These are phyloP conservation scores for Beauveria asiatica DNA, from an alignment of 2,329 filamentous ascomycete species.

Conservation along the genomic window DNA sequence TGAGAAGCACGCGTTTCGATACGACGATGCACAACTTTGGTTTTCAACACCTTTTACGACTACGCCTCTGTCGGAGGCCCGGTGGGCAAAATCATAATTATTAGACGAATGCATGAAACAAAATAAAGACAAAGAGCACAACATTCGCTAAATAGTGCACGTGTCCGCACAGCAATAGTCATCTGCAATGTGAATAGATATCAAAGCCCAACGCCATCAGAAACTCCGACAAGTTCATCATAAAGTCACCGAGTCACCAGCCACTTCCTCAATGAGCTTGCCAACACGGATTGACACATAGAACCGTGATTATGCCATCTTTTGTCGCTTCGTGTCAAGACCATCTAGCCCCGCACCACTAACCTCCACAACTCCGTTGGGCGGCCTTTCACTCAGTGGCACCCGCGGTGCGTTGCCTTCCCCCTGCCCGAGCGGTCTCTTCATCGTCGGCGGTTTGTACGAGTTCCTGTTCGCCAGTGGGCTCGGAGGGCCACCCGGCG, in stretches of 20 bases:
- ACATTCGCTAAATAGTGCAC: conserved; percentile 1
- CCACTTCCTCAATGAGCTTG: neutral
- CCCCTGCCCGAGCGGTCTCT: conserved; percentile 30
- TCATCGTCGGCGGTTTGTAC: conserved; percentile 53
- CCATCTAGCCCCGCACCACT: conserved; percentile 19
- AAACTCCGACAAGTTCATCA: conserved; percentile 3
- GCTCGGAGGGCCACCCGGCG: conserved; percentile 44
- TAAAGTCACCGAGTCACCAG: neutral
- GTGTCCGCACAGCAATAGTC: neutral
- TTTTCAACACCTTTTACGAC: no score
- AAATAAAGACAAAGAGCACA: neutral
- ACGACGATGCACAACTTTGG: neutral
- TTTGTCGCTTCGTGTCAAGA: conserved; percentile 45
- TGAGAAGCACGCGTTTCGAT: neutral
- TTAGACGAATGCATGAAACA: no score
- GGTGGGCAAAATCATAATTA: no score
- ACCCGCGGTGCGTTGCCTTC: conserved; percentile 27
- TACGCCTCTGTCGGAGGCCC: no score
- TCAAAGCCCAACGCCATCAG: conserved; percentile 1
- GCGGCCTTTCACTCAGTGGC: conserved; percentile 43
- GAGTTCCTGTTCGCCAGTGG: conserved; percentile 49
- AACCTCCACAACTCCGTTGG: conserved; percentile 26
- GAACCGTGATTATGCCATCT: conserved; percentile 24
- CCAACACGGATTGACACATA: neutral
- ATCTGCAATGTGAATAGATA: neutral